A percentile compares a stretch with the other conserved stretches of the same genome.
These are phyloP conservation scores for Yamadazyma diddensiae DNA, from an alignment of 1,139 yeast genomes.

Conservation along the genomic window DNA sequence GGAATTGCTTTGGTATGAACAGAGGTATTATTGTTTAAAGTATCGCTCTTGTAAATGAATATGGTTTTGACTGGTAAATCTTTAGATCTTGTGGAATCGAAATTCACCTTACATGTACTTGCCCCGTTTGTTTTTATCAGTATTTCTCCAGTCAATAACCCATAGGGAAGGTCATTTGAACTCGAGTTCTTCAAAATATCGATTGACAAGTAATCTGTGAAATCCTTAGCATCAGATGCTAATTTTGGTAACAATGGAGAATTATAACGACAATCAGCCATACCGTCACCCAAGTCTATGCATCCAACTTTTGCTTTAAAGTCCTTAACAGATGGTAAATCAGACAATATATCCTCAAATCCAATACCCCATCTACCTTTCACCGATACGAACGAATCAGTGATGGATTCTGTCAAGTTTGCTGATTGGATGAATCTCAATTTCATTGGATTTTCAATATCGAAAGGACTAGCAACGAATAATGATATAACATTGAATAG, in stretches of 20 bases:
- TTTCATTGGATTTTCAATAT: constrained; percentile 61
- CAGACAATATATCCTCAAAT: constrained; percentile 39
- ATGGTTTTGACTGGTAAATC: constrained; percentile 60
- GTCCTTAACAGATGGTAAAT: constrained; percentile 61
- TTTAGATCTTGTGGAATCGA: constrained; percentile 31
- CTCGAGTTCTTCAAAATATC: constrained; percentile 51
- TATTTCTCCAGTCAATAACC: constrained; percentile 65
- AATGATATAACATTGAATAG: constrained; percentile 35
- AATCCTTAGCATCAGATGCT: constrained; percentile 34
- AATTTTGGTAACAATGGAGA: constrained; percentile 52
- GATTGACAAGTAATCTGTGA: constrained; percentile 45
- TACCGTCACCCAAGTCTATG: constrained; percentile 36
- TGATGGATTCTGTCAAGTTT: constrained; percentile 32
- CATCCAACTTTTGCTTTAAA: constrained; percentile 32
- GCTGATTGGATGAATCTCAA: constrained; percentile 63
- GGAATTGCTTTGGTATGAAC: constrained; percentile 27
- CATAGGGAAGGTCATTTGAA: constrained; percentile 50
- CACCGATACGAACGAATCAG: constrained; percentile 41
- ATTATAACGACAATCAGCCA: constrained; percentile 51
- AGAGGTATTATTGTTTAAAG: constrained; percentile 10
- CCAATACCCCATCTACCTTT: constrained; percentile 51
- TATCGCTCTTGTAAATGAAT: constrained; percentile 42
- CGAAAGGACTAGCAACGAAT: constrained; percentile 50
- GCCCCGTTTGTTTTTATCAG: constrained; percentile 57
- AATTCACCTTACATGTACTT: constrained; percentile 59